These are phyloP conservation scores for Acer negundo DNA, from an alignment of 345 rosid species.

Conservation along the genomic window DNA sequence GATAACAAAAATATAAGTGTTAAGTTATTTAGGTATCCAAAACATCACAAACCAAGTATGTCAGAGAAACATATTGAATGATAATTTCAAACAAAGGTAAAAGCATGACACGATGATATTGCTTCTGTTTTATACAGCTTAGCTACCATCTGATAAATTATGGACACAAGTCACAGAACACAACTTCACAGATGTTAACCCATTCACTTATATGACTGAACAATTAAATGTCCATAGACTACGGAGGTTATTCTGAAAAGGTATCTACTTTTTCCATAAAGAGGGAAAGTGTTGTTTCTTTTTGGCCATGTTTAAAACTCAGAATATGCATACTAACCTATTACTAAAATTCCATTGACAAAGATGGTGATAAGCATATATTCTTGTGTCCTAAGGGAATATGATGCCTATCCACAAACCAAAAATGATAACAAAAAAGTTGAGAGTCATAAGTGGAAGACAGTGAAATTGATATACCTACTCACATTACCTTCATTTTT, in stretches of 20 bases:
- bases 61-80: background rate
- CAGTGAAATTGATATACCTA: slow-evolving; percentile 26
- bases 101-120: background rate
- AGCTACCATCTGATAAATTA: background rate
- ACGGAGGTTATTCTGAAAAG: no score
- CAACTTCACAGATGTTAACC: background rate
- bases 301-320: background rate
- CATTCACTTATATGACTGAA: background rate
- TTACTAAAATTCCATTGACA: background rate
- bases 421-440: slow-evolving; percentile 14
- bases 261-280: no score
- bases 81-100: background rate
- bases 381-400: background rate
- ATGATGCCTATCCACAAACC: background rate
- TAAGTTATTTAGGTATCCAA: background rate
- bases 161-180: background rate
- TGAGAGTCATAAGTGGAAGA: slow-evolving; percentile 19
- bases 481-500: slow-evolving; percentile 23
- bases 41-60: background rate
- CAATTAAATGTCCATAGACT: background rate
- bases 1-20: background rate
- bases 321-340: background rate
- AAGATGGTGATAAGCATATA: background rate
- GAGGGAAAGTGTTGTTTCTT: background rate
- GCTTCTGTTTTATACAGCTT: background rate